These are phyloP conservation scores for Tetramitus jugosus DNA, from an alignment of 208 protist species.

Conservation along the genomic window DNA sequence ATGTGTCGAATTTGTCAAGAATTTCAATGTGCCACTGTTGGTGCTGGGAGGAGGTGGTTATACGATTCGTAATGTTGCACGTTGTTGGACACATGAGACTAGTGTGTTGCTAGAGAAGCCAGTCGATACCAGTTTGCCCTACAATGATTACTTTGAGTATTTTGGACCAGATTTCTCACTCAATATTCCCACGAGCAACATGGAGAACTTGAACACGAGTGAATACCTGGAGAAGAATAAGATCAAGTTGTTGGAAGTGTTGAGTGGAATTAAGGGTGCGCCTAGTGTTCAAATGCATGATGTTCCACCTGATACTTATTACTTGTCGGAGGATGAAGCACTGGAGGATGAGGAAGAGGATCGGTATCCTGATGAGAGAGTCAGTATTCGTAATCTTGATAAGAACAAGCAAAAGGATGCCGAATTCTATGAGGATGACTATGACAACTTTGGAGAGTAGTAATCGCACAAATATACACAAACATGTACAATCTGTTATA, in stretches of 20 bases:
- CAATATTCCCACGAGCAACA: conserved; percentile 46
- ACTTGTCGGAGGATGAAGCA: background rate
- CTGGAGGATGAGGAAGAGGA: no score
- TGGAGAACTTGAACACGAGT: conserved; percentile 36
- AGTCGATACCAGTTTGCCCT: conserved; percentile 56
- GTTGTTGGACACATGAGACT: conserved; percentile 97
- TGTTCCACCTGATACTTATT: conserved; percentile 32
- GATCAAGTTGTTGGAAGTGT: conserved; percentile 36
- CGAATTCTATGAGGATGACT: no score
- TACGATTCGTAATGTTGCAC: conserved; percentile 91
- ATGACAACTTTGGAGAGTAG: no score
- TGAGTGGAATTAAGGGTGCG: conserved; percentile 41
- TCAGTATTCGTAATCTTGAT: no score
- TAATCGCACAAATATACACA: no score
- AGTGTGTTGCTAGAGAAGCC: conserved; percentile 57
- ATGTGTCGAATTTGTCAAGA: conserved; percentile 86
- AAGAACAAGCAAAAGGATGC: no score
- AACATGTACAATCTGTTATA: no score
- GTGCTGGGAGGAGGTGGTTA: conserved; percentile 98
- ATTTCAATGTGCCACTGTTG: conserved; percentile 78
- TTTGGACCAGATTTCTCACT: conserved; percentile 74
- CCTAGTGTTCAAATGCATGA: conserved; percentile 57
- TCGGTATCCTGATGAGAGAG: no score
- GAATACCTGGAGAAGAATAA: conserved; percentile 46
- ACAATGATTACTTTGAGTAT: conserved; percentile 82